Conservation (phyloP, 768 basidiomycete species). For the Botryobasidium botryosum region DNA sequence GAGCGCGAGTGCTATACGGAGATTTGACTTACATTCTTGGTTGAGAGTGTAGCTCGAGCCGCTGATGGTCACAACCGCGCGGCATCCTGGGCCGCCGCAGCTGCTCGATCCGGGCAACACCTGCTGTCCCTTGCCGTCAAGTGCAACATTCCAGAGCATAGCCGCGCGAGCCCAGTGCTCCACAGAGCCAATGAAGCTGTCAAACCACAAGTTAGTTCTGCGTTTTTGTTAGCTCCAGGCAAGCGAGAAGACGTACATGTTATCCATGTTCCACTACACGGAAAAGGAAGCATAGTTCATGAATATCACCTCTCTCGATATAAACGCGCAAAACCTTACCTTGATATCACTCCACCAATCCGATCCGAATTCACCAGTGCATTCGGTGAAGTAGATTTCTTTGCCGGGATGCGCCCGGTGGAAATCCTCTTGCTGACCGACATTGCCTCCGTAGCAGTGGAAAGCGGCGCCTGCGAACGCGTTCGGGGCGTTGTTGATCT, state of each 20-base stretch:
- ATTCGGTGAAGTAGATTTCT: constrained; percentile 44
- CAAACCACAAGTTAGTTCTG: no score
- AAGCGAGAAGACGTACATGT: constrained; percentile 34
- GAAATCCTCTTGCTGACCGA: constrained; percentile 29
- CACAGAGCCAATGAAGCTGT: constrained; percentile 13
- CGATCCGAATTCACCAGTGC: constrained; percentile 42
- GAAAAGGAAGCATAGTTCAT: neutral
- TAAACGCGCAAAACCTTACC: constrained; percentile 24
- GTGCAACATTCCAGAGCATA: constrained; percentile 3
- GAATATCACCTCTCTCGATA: neutral
- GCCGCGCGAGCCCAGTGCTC: constrained; percentile 22
- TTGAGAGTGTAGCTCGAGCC: constrained; percentile 48
- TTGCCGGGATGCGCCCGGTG: constrained; percentile 34
- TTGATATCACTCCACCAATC: constrained; percentile 76
- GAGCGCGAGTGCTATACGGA: neutral
- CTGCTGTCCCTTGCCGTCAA: constrained; percentile 1
- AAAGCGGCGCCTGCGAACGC: constrained; percentile 40
- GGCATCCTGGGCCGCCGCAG: constrained; percentile 44
- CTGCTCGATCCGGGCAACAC: constrained; percentile 7
- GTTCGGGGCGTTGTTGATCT: constrained; percentile 10
- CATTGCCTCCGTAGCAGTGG: constrained; percentile 50
- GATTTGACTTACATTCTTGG: constrained; percentile 42
- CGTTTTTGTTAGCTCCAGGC: no score
- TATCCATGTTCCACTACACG: constrained; percentile 57
- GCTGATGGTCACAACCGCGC: constrained; percentile 50